Percentiles rank a stretch among this genome's conserved stretches.
These are phyloP conservation scores for Epichloe coenophiala DNA, from an alignment of 2,329 filamentous ascomycete species.

Conservation along the genomic window DNA sequence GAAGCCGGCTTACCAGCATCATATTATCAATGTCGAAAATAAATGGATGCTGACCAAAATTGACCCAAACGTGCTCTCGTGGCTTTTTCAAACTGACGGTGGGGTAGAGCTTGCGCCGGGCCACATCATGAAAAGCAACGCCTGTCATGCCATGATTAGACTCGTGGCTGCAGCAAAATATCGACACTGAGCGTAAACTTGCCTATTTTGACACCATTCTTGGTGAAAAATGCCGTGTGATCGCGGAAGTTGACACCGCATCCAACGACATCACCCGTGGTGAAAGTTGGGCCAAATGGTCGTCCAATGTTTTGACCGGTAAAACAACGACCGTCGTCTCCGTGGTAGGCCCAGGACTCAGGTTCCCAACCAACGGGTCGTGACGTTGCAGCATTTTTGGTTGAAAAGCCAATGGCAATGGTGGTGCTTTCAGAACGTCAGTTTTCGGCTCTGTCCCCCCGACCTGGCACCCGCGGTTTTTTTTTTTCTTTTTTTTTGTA, in stretches of 20 bases:
- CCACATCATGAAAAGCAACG: slow-evolving; percentile 55
- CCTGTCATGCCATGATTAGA: slow-evolving; percentile 30
- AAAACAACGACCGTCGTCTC: slow-evolving; percentile 52
- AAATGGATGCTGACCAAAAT: slow-evolving; percentile 65
- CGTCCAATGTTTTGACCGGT: slow-evolving; percentile 42
- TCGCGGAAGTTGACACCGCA: slow-evolving; percentile 54
- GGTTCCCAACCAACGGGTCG: slow-evolving; percentile 54
- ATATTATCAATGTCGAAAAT: slow-evolving; percentile 82
- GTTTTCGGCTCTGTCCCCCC: background rate
- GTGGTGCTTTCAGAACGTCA: slow-evolving; percentile 31
- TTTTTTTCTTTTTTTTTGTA: no score
- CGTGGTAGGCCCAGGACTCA: slow-evolving; percentile 56
- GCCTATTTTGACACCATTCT: slow-evolving; percentile 47
- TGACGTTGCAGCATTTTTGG: slow-evolving; percentile 36
- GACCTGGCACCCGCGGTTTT: no score
- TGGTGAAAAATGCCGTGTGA: slow-evolving; percentile 54
- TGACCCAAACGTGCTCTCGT: slow-evolving; percentile 47
- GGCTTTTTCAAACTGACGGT: slow-evolving; percentile 51
- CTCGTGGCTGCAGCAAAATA: background rate
- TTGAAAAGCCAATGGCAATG: slow-evolving; percentile 50
- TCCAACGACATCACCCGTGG: slow-evolving; percentile 44
- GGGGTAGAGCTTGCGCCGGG: slow-evolving; percentile 50
- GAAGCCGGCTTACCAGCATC: slow-evolving; percentile 48
- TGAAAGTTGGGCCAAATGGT: slow-evolving; percentile 42
- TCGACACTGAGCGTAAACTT: slow-evolving; percentile 8